Evolutionary conservation across 1,284 basidiomycete genomes (phyloP).

Genomic region (Filobasidium uniguttulatum): DNA sequence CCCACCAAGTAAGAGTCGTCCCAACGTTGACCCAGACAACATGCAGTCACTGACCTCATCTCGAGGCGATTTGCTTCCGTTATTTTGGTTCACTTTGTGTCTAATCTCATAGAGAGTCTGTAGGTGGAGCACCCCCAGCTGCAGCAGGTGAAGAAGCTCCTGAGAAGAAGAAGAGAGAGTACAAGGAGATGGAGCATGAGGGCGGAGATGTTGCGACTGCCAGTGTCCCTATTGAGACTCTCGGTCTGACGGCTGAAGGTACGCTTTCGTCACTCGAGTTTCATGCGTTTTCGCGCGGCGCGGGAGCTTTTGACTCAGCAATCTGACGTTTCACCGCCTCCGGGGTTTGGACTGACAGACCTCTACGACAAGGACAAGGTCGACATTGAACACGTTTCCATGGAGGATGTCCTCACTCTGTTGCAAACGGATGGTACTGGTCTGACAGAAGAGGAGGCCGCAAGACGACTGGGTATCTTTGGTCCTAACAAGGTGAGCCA

Average conservation of each 20-base stretch:
- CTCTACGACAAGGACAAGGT: constrained; percentile 98
- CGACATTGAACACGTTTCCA: constrained; percentile 89
- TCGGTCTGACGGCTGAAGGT: constrained; percentile 76
- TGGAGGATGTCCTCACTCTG: constrained; percentile 92
- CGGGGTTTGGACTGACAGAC: constrained; percentile 40
- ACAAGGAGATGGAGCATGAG: constrained; percentile 17
- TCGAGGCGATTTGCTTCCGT: too few species aligned
- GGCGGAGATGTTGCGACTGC: constrained; percentile 2
- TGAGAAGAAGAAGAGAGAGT: constrained; percentile 15
- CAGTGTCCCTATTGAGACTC: constrained; percentile 10
- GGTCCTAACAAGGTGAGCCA: constrained; percentile 69
- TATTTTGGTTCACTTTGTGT: neutral
- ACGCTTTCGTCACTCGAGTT: neutral
- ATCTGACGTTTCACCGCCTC: neutral
- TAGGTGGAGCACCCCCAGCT: constrained; percentile 3
- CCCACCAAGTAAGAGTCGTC: constrained; percentile 14
- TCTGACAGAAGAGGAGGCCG: constrained; percentile 59
- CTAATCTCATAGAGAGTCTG: neutral
- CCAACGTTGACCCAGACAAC: neutral
- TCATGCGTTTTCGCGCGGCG: neutral
- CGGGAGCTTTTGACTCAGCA: neutral
- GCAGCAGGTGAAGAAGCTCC: too few species aligned
- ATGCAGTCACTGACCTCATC: neutral
- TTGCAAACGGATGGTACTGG: constrained; percentile 73
- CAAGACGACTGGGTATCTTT: constrained; percentile 79